A percentile compares a stretch with the other conserved stretches of the same genome.
Evolutionary conservation across 2,329 filamentous ascomycete species (phyloP).

Genomic region (Colletotrichum agaves): DNA sequence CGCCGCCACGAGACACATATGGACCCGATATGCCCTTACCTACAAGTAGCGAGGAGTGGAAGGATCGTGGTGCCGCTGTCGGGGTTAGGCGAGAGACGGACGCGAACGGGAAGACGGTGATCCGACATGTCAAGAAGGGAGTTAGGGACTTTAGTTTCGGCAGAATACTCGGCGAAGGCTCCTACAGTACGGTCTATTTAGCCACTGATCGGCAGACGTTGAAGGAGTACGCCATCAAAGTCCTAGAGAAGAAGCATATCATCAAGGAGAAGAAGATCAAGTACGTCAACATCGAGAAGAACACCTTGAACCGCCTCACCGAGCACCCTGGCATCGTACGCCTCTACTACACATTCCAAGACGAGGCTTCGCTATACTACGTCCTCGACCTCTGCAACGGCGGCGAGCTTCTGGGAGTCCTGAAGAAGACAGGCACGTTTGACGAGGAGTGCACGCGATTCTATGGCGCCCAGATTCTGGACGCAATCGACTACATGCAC

Average conservation of each 20-base stretch:
- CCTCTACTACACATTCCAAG: slow-evolving; percentile 98
- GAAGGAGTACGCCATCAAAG: slow-evolving; percentile 98
- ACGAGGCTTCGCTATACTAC: slow-evolving; percentile 95
- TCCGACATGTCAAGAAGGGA: slow-evolving; percentile 92
- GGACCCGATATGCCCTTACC: slow-evolving; percentile 56
- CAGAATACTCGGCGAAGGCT: slow-evolving; percentile 90
- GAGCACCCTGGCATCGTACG: slow-evolving; percentile 97
- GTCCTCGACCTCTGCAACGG: slow-evolving; percentile 93
- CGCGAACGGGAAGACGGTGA: slow-evolving; percentile 81
- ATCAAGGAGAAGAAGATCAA: slow-evolving; percentile 99
- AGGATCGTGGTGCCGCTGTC: slow-evolving; percentile 92
- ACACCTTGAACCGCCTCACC: slow-evolving; percentile 93
- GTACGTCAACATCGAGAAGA: slow-evolving; percentile 99
- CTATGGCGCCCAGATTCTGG: slow-evolving; percentile 94
- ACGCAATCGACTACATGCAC: slow-evolving; percentile 98
- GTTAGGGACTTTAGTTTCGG: slow-evolving; percentile 98
- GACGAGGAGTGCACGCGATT: slow-evolving; percentile 94
- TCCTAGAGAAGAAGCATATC: slow-evolving; percentile 97
- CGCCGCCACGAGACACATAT: slow-evolving; percentile 46
- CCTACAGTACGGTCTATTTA: slow-evolving; percentile 94
- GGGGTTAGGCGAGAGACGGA: slow-evolving; percentile 86
- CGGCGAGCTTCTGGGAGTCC: slow-evolving; percentile 88
- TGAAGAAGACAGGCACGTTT: slow-evolving; percentile 95
- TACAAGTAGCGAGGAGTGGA: slow-evolving; percentile 89
- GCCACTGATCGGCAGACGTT: slow-evolving; percentile 93